Evolutionary conservation across 2,329 filamentous ascomycete genomes (phyloP).

Genomic region (Nigrospora sphaerica): DNA sequence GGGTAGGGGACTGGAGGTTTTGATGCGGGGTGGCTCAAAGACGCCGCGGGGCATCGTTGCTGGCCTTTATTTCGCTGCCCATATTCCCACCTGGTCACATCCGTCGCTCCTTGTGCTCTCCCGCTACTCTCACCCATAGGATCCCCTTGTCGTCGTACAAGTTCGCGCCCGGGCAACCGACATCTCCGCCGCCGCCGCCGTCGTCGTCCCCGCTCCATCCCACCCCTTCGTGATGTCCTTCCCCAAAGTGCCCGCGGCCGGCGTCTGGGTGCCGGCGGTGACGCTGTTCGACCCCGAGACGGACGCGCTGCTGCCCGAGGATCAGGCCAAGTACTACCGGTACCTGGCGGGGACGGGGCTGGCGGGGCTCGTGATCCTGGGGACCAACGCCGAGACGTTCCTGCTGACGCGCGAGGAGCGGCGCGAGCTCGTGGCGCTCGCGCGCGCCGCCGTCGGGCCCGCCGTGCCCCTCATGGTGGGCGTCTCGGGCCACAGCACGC

Average conservation of each 20-base stretch:
- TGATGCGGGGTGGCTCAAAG: too few species aligned
- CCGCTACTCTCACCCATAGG: too few species aligned
- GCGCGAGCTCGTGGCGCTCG: slow-evolving; percentile 45
- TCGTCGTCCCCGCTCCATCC: background rate
- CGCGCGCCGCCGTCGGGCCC: slow-evolving; percentile 44
- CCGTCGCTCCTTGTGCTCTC: too few species aligned
- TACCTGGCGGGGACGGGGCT: slow-evolving; percentile 34
- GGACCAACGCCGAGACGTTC: slow-evolving; percentile 31
- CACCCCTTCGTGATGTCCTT: slow-evolving; percentile 11
- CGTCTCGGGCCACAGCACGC: slow-evolving; percentile 56
- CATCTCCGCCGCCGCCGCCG: too few species aligned
- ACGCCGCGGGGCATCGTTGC: too few species aligned
- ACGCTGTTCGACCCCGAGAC: slow-evolving; percentile 43
- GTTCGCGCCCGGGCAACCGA: too few species aligned
- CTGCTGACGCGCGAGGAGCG: slow-evolving; percentile 51
- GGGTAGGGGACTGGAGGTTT: too few species aligned
- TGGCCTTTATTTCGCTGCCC: too few species aligned
- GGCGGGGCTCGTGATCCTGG: slow-evolving; percentile 23
- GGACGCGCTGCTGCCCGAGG: slow-evolving; percentile 35
- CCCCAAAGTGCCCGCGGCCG: slow-evolving; percentile 22
- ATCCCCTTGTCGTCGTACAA: too few species aligned
- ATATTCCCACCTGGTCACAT: too few species aligned
- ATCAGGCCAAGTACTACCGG: slow-evolving; percentile 40
- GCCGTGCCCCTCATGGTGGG: slow-evolving; percentile 56
- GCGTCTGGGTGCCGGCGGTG: slow-evolving; percentile 43